A percentile compares a stretch with the other conserved stretches of the same genome.
Conservation (phyloP, 2,329 filamentous ascomycete species). For the Ophiostoma sp. region DNA sequence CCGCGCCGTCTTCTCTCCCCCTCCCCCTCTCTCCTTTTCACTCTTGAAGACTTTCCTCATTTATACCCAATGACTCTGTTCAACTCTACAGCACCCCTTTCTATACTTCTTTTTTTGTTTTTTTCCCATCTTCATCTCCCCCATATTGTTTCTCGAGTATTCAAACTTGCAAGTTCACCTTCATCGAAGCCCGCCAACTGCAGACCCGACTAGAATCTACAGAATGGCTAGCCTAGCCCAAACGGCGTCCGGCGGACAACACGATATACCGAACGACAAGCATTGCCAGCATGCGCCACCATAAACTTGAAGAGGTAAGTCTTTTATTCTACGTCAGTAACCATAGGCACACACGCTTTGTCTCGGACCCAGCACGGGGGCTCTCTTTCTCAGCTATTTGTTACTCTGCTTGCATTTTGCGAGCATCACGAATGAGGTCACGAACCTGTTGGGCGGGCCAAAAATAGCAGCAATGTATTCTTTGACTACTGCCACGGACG, state of each 20-base stretch:
- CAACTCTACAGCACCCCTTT: neutral
- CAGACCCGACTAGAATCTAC: neutral
- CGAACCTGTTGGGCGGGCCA: neutral
- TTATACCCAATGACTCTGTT: constrained; percentile 4
- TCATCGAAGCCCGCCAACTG: neutral
- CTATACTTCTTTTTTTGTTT: neutral
- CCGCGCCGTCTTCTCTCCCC: too few relatives aligned
- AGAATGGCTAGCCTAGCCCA: too few relatives aligned
- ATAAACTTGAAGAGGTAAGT: constrained; percentile 1
- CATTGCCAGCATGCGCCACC: neutral
- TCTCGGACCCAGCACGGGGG: neutral
- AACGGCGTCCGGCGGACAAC: too few relatives aligned
- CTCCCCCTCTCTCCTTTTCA: neutral
- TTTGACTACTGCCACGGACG: neutral
- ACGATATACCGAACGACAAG: neutral
- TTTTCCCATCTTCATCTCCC: neutral
- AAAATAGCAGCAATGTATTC: neutral
- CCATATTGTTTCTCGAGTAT: neutral
- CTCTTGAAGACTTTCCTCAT: neutral
- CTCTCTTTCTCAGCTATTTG: too few relatives aligned
- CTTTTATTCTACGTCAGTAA: neutral
- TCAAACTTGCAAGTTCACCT: neutral
- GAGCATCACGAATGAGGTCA: neutral
- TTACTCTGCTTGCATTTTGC: too few relatives aligned
- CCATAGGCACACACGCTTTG: neutral